Percentiles rank a stretch among this genome's conserved stretches.
These are phyloP conservation scores for Theobroma grandiflorum DNA, from an alignment of 441 rosid genomes.

Conservation along the genomic window DNA sequence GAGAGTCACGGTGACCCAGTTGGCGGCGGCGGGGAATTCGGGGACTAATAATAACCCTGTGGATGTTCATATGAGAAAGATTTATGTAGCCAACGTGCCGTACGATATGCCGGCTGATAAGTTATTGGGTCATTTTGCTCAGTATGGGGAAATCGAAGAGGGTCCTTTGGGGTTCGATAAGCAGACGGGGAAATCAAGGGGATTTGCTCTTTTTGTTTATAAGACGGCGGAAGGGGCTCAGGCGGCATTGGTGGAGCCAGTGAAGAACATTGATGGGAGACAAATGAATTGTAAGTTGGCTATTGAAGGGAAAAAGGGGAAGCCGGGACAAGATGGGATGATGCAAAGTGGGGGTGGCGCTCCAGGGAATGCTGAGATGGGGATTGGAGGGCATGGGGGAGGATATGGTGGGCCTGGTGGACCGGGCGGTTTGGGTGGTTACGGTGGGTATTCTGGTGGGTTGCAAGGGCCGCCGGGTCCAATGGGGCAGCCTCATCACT, in stretches of 20 bases:
- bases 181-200: constrained; percentile 81
- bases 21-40: constrained; percentile 83
- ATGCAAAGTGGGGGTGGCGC: constrained; percentile 29
- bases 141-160: constrained; percentile 90
- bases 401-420: constrained; percentile 56
- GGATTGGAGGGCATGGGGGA: constrained; percentile 48
- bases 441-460: constrained; percentile 54
- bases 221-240: constrained; percentile 88
- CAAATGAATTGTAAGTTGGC: constrained; percentile 82
- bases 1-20: constrained; percentile 84
- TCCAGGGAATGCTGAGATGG: constrained; percentile 42
- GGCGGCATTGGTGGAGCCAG: constrained; percentile 80
- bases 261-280: constrained; percentile 77
- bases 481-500: constrained; percentile 48
- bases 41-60: constrained; percentile 42
- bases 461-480: constrained; percentile 41
- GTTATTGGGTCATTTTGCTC: constrained; percentile 62
- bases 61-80: constrained; percentile 71
- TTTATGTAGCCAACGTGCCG: constrained; percentile 88
- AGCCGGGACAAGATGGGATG: constrained; percentile 44
- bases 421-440: constrained; percentile 36
- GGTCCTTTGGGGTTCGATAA: constrained; percentile 96
- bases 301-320: constrained; percentile 74
- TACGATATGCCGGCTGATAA: constrained; percentile 80
- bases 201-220: constrained; percentile 85